Percentiles rank a stretch among this genome's conserved stretches.
These are phyloP conservation scores for Colletotrichum lupini DNA, from an alignment of 2,329 filamentous ascomycete species.

Conservation along the genomic window DNA sequence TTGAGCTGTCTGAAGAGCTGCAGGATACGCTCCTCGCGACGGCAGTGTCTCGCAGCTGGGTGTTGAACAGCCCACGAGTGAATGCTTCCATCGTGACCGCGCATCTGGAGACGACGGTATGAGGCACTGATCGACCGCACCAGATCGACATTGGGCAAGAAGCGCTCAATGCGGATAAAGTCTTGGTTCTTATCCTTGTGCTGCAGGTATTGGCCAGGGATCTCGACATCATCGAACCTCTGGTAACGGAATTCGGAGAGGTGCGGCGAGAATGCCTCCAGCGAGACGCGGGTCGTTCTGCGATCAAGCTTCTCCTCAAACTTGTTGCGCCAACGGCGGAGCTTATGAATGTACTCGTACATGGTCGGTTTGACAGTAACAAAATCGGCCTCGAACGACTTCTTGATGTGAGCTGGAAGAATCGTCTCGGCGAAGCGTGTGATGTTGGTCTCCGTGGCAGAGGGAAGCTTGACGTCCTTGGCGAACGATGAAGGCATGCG, in stretches of 20 bases:
- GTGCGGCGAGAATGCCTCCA: slow-evolving; percentile 90
- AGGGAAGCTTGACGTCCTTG: slow-evolving; percentile 88
- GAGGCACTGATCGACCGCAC: slow-evolving; percentile 92
- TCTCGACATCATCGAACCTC: slow-evolving; percentile 98
- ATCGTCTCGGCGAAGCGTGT: slow-evolving; percentile 97
- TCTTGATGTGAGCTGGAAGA: slow-evolving; percentile 91
- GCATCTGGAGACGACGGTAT: slow-evolving; percentile 92
- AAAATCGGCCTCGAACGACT: slow-evolving; percentile 98
- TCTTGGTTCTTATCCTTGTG: slow-evolving; percentile 99
- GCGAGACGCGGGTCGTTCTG: slow-evolving; percentile 75
- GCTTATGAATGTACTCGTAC: slow-evolving; percentile 97
- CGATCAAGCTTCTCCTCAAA: slow-evolving; percentile 98
- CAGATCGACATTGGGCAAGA: slow-evolving; percentile 93
- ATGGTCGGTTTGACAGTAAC: slow-evolving; percentile 95
- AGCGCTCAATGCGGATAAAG: slow-evolving; percentile 96
- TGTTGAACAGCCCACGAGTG: slow-evolving; percentile 98
- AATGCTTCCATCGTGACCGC: slow-evolving; percentile 96
- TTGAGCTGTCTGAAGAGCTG: slow-evolving; percentile 99
- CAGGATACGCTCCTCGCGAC: slow-evolving; percentile 92
- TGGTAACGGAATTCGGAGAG: slow-evolving; percentile 97
- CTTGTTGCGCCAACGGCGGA: slow-evolving; percentile 95
- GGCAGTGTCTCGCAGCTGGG: slow-evolving; percentile 89
- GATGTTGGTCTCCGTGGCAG: slow-evolving; percentile 94
- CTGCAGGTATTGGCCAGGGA: slow-evolving; percentile 95
- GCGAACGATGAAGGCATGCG: slow-evolving; percentile 88